Conservation (phyloP, 352 stramenopile species). For the Phytophthora idaei region DNA sequence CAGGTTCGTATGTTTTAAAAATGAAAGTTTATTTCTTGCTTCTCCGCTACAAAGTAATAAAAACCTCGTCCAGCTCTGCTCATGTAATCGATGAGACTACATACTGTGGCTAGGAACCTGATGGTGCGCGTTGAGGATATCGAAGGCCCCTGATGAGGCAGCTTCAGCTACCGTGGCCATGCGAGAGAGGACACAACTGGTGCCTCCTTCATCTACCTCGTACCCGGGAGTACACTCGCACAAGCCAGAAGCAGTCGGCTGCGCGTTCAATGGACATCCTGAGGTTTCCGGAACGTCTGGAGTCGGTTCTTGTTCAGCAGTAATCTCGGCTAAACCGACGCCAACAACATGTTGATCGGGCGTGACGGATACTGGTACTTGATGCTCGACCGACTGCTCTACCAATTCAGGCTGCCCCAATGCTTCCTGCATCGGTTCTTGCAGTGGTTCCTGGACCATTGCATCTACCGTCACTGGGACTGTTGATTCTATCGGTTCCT, state of each 20-base stretch:
- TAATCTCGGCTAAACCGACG: constrained; percentile 1
- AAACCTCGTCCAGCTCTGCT: no score
- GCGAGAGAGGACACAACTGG: constrained; percentile 39
- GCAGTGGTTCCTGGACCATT: constrained; percentile 3
- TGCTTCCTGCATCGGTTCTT: constrained; percentile 5
- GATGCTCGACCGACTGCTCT: constrained; percentile 3
- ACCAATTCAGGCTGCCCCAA: not conserved
- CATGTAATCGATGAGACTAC: not conserved
- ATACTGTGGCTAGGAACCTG: constrained; percentile 19
- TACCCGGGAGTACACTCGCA: constrained; percentile 57
- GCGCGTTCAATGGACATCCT: constrained; percentile 46
- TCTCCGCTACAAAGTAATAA: no score
- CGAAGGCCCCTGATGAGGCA: constrained; percentile 19
- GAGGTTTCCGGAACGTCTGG: not conserved
- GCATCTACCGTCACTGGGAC: not conserved
- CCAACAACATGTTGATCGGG: constrained; percentile 2
- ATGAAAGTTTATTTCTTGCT: no score
- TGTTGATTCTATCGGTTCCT: constrained; percentile 3
- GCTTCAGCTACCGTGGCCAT: constrained; percentile 23
- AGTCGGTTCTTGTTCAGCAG: constrained; percentile 7
- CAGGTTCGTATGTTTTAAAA: no score
- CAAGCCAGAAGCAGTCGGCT: constrained; percentile 31
- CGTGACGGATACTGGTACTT: not conserved
- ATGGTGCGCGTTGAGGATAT: constrained; percentile 20
- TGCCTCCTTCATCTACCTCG: constrained; percentile 32